Evolutionary conservation across 2,329 filamentous ascomycete species (phyloP).

Genomic region (Epichloe festucae): DNA sequence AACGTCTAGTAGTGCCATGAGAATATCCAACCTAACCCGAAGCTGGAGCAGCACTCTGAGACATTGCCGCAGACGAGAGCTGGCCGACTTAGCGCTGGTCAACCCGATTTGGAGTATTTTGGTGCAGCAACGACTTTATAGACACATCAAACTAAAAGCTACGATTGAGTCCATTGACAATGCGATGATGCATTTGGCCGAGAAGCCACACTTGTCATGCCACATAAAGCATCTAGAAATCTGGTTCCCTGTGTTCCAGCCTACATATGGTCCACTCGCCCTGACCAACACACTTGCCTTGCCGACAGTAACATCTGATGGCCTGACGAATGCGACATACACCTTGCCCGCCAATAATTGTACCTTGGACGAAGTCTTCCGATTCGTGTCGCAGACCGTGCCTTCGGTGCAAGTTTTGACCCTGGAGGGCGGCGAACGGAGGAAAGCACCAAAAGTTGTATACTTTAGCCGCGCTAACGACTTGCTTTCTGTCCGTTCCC

Average conservation of each 20-base stretch:
- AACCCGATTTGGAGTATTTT: slow-evolving; percentile 50
- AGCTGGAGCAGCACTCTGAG: slow-evolving; percentile 53
- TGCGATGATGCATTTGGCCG: slow-evolving; percentile 46
- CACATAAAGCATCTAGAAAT: slow-evolving; percentile 64
- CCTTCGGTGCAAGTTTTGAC: slow-evolving; percentile 53
- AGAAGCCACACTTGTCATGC: slow-evolving; percentile 42
- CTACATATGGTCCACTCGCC: slow-evolving; percentile 32
- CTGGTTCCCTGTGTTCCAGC: slow-evolving; percentile 65
- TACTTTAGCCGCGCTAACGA: slow-evolving; percentile 16
- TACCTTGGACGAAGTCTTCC: slow-evolving; percentile 56
- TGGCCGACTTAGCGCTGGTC: slow-evolving; percentile 53
- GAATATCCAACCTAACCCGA: slow-evolving; percentile 38
- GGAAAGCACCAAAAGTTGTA: slow-evolving; percentile 55
- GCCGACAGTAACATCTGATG: slow-evolving; percentile 41
- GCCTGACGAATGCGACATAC: slow-evolving; percentile 44
- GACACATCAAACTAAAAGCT: slow-evolving; percentile 64
- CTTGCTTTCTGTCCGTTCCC: slow-evolving; percentile 10
- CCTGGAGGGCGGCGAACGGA: slow-evolving; percentile 63
- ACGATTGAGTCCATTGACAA: slow-evolving; percentile 49
- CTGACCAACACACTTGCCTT: slow-evolving; percentile 31
- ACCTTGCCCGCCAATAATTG: slow-evolving; percentile 52
- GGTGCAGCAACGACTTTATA: slow-evolving; percentile 60
- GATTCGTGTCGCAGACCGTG: slow-evolving; percentile 45
- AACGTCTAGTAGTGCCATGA: slow-evolving; percentile 40
- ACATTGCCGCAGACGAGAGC: slow-evolving; percentile 52